Evolutionary conservation across 2,329 filamentous ascomycete species (phyloP).

Genomic region (Acephala macrosclerotiorum): DNA sequence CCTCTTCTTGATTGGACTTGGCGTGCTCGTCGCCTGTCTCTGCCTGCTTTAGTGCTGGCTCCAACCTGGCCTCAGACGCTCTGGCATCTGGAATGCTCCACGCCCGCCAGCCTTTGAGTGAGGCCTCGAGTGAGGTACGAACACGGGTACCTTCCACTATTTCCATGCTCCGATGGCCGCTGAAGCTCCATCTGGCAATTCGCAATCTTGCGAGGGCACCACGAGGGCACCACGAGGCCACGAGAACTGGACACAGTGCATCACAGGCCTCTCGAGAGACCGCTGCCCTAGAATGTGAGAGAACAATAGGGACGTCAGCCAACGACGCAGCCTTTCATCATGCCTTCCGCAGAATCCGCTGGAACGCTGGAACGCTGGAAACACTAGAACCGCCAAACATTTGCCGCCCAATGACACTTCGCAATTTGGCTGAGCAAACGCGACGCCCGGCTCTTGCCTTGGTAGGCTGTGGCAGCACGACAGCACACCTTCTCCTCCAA

Average conservation of each 20-base stretch:
- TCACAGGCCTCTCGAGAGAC: conserved; percentile 4
- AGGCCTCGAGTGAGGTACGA: not conserved
- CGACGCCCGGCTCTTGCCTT: not conserved
- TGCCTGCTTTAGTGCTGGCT: not conserved
- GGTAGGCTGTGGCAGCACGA: not conserved
- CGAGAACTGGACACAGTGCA: not conserved
- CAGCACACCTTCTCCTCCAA: conserved; percentile 7
- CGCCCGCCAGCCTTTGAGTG: not conserved
- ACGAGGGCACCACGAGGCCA: conserved; percentile 26
- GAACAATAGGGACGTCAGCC: conserved; percentile 2
- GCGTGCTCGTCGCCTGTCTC: not conserved
- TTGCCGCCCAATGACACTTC: conserved; percentile 32
- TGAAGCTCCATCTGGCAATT: conserved; percentile 10
- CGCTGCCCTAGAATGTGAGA: not conserved
- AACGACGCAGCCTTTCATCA: conserved; percentile 22
- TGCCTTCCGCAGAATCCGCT: conserved; percentile 29
- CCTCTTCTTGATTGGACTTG: not conserved
- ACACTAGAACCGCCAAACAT: not conserved
- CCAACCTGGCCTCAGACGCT: not conserved
- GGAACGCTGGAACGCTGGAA: conserved; percentile 17
- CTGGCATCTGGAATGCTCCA: conserved; percentile 23
- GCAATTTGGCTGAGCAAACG: conserved; percentile 24
- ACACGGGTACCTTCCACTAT: not conserved
- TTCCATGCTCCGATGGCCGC: conserved; percentile 11
- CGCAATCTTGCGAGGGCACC: conserved; percentile 28